Evolutionary conservation across 139 green algal genomes (phyloP).

Genomic region (Volvox reticuliferus): DNA sequence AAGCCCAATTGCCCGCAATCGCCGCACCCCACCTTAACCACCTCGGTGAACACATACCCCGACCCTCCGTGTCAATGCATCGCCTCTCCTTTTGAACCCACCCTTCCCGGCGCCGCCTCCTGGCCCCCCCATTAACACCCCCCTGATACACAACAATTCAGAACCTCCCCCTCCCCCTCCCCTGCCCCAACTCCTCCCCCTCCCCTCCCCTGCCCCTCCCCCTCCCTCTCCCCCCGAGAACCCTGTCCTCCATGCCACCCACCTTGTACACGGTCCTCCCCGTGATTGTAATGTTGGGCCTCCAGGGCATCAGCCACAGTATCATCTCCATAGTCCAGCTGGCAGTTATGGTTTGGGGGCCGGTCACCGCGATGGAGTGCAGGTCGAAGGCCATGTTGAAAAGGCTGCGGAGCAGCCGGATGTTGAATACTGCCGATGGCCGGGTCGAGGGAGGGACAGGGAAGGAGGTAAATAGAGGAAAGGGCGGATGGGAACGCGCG

Average conservation of each 20-base stretch:
- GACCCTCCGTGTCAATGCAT: too few relatives aligned
- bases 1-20: too few relatives aligned
- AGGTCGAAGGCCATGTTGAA: conserved; percentile 74
- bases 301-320: conserved; percentile 64
- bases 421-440: conserved; percentile 13
- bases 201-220: background rate
- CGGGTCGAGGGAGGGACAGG: background rate
- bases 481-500: too few relatives aligned
- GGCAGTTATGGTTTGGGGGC: conserved; percentile 56
- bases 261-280: conserved; percentile 64
- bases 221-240: background rate
- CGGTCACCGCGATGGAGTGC: conserved; percentile 57
- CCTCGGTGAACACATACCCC: too few relatives aligned
- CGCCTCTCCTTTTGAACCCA: too few relatives aligned
- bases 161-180: conserved; percentile 32
- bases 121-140: too few relatives aligned
- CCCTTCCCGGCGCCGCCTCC: too few relatives aligned
- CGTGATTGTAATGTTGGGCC: conserved; percentile 63
- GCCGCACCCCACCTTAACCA: too few relatives aligned
- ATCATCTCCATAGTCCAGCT: conserved; percentile 70
- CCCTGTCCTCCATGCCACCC: background rate
- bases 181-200: background rate
- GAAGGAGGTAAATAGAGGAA: background rate
- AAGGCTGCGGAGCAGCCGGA: conserved; percentile 56
- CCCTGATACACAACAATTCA: too few relatives aligned